These are phyloP conservation scores for Tylopilus sp. DNA, from an alignment of 768 basidiomycete genomes.

Conservation along the genomic window DNA sequence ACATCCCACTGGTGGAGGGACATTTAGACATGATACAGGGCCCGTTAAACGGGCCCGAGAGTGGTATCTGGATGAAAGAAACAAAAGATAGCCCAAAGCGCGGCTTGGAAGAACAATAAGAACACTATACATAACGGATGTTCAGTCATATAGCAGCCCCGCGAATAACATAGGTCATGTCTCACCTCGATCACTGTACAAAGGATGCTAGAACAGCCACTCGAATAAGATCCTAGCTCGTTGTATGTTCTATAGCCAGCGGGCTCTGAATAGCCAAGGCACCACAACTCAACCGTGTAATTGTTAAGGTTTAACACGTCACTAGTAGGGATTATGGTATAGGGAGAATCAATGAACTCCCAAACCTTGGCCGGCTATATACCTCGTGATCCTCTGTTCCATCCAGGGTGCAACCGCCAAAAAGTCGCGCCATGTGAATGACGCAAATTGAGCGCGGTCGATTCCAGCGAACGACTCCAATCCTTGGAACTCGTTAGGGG, in stretches of 20 bases:
- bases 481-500: slow-evolving; percentile 42
- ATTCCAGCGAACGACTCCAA: slow-evolving; percentile 45
- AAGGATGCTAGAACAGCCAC: slow-evolving; percentile 17
- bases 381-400: slow-evolving; percentile 57
- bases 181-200: slow-evolving; percentile 32
- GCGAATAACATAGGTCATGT: slow-evolving; percentile 24
- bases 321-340: not conserved
- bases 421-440: slow-evolving; percentile 68
- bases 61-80: slow-evolving; percentile 5
- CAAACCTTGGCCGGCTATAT: slow-evolving; percentile 69
- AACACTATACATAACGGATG: not conserved
- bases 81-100: slow-evolving; percentile 22
- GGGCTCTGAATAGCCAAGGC: slow-evolving; percentile 3
- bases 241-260: not conserved
- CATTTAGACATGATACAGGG: slow-evolving; percentile 3
- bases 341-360: slow-evolving; percentile 40
- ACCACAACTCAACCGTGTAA: not conserved
- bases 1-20: not conserved
- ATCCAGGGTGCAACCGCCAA: slow-evolving; percentile 78
- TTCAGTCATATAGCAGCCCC: slow-evolving; percentile 8
- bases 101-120: slow-evolving; percentile 25
- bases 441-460: slow-evolving; percentile 59
- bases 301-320: not conserved
- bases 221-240: slow-evolving; percentile 9
- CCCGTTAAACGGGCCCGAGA: slow-evolving; percentile 9